Evolutionary conservation across 139 green algal species (phyloP), one percentile per base, ranked within the genome.

Genomic region (Nannochloris sp.): DNA sequence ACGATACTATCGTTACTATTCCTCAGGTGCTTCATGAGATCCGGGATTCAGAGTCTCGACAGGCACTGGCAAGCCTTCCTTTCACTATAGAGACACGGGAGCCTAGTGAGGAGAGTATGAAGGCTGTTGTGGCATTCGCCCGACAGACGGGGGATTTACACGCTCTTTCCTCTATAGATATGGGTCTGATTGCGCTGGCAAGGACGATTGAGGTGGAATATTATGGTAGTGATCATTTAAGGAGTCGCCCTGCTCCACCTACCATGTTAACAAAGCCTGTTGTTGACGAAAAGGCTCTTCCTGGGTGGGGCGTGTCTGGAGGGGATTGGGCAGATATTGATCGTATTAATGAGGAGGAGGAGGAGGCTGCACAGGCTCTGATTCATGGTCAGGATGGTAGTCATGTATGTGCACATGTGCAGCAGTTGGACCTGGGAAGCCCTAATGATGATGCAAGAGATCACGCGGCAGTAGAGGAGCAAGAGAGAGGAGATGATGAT

Each of bases 61-160:
- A 79, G 29, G 73, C 74, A 25, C 62, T 95, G 8, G 71, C 72
- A 9, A 71, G 58, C 2, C 71, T 91, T 66, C 79, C 85, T 1
- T 86, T 82, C 34, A 44, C 55, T 0, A 58, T 95, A 7, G 59
- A 86, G 10, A 76, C 79, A 2, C 43, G 60, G 1, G 85, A 95
- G 46, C 87, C 87, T 0, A 49, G 27, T 8, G 85, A 90, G 18
- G 83, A 89, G 25, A 85, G 79, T 0, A 16, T 88, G 7, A 88
- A 79, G 60, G 76, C 81, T 72, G 90, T 96, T 2, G 68, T 84
- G 1, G 43, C 62, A 8, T 97, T 97, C 73, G 87, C 89, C 0
- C 71, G 86, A 1, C 81, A 80, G 31, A 96, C 86, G 0, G 90
- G 90, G 8, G 90, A 97, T 71, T 62, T 92, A 5, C 79, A 89